Conservation (phyloP, 208 protist species). For the Naegleria lovaniensis region DNA sequence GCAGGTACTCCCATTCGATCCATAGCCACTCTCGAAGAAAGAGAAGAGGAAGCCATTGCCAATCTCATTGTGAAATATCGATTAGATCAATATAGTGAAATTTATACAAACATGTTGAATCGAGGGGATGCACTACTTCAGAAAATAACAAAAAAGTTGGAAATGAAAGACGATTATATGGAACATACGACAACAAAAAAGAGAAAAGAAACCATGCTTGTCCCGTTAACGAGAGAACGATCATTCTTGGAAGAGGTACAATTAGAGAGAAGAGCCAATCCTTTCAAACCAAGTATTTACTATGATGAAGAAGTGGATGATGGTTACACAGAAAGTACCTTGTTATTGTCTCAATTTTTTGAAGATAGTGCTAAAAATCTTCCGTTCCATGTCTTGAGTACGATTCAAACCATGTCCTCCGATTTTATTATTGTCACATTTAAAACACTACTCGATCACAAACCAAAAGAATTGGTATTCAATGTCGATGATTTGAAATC, state of each 20-base stretch:
- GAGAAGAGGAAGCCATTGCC: background rate
- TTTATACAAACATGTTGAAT: background rate
- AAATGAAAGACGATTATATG: background rate
- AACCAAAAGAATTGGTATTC: background rate
- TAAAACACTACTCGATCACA: background rate
- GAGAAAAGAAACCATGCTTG: background rate
- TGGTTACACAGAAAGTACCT: background rate
- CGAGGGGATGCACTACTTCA: background rate
- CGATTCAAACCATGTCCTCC: background rate
- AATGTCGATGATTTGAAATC: background rate
- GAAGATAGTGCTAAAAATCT: background rate
- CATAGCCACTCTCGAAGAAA: background rate
- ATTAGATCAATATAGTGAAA: background rate
- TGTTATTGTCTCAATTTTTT: background rate
- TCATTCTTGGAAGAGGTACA: background rate
- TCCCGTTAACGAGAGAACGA: background rate
- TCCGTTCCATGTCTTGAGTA: background rate
- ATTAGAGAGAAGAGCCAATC: constrained; percentile 10
- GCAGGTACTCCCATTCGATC: background rate
- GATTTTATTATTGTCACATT: background rate
- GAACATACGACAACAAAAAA: background rate
- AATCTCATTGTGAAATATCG: background rate
- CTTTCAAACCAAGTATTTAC: constrained; percentile 4
- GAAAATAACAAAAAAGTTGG: background rate
- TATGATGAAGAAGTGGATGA: background rate